A percentile compares a stretch with the other conserved stretches of the same genome.
These are phyloP conservation scores for Agroathelia rolfsii DNA, from an alignment of 1,284 basidiomycete species.

Conservation along the genomic window DNA sequence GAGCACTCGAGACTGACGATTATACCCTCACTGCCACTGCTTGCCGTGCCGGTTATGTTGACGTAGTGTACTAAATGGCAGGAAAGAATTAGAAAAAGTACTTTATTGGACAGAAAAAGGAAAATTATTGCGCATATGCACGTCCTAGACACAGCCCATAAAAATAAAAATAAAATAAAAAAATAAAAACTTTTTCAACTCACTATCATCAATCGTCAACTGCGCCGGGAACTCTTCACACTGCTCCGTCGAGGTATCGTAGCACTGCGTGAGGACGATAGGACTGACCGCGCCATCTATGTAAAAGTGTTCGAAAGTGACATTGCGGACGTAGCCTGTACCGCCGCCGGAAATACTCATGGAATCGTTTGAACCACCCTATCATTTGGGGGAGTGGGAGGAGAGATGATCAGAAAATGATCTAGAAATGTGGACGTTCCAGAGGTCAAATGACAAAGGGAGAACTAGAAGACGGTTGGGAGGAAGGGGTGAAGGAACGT, in stretches of 20 bases:
- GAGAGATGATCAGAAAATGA: too few relatives aligned
- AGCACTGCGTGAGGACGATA: slow-evolving; percentile 35
- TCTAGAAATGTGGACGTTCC: too few relatives aligned
- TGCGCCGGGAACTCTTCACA: slow-evolving; percentile 25
- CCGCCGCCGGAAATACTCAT: slow-evolving; percentile 23
- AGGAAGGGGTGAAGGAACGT: too few relatives aligned
- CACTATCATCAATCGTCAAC: slow-evolving; percentile 24
- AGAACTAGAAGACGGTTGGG: too few relatives aligned
- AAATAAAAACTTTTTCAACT: too few relatives aligned
- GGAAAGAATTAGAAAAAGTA: background rate
- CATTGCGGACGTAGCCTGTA: slow-evolving; percentile 27
- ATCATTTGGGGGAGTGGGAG: too few relatives aligned
- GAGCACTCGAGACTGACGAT: slow-evolving; percentile 26
- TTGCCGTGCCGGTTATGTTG: slow-evolving; percentile 22
- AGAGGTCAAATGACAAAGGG: too few relatives aligned
- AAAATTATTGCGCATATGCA: too few relatives aligned
- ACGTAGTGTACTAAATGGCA: slow-evolving; percentile 14
- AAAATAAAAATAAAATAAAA: too few relatives aligned
- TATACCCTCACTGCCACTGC: slow-evolving; percentile 21
- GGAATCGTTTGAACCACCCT: slow-evolving; percentile 16
- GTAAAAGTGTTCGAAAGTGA: slow-evolving; percentile 29
- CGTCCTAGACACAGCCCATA: too few relatives aligned
- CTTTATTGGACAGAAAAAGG: slow-evolving; percentile 8
- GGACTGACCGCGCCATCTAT: slow-evolving; percentile 34
- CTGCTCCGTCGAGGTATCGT: slow-evolving; percentile 19